Base-by-base conservation (phyloP, 2,329 filamentous ascomycete species). In the Xylariaceae sp. region DNA sequence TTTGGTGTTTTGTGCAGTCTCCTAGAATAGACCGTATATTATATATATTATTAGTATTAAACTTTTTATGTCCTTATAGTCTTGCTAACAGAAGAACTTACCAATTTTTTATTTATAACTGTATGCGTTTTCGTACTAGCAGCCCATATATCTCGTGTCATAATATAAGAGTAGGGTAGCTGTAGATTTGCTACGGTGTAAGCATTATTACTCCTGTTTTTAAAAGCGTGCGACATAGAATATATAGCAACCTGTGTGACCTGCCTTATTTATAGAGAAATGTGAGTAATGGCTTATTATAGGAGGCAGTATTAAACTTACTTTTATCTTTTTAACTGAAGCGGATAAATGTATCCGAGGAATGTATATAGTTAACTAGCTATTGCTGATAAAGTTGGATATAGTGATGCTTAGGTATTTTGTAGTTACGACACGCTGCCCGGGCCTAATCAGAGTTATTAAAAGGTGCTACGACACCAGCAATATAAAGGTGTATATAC, bases 291-390 rank as follows among this genome's bases (percentile, higher is more conserved):
- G 12, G 19, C 19, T 3, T 39, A 23, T 39, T 39, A 39, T 39
- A 39, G 19, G 2, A 39, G 9, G 19, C 36, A 39, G 36, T 9
- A 56, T 49, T 33, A 26, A 56, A 49, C 24, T 16, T 45, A 49
- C 43, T 50, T 50, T 56, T 24, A 24, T 14, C 14, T 12, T 6
- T 50, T 24, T 29, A 36, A 33, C 48, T 29, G 6, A 37, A 45
- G 29, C 14, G 41, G 37, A 50, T 50, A 31, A 44, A 31, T 16
- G 14, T 16, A 36, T 36, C 33, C 12, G 33, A 36, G 33, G 17
- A 17, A 11, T 36, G 14, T 17, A 36, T 36, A 36, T 36, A 6
- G 16, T 36, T 8, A 16, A 17, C 33, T 17, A 8, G 5, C 33
- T 8, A 36, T 36, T 16, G 33, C n/a, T 36, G 12, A 36, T 36